Evolutionary conservation across 179 eudicot species (phyloP).

Genomic region (Vitellaria paradoxa): DNA sequence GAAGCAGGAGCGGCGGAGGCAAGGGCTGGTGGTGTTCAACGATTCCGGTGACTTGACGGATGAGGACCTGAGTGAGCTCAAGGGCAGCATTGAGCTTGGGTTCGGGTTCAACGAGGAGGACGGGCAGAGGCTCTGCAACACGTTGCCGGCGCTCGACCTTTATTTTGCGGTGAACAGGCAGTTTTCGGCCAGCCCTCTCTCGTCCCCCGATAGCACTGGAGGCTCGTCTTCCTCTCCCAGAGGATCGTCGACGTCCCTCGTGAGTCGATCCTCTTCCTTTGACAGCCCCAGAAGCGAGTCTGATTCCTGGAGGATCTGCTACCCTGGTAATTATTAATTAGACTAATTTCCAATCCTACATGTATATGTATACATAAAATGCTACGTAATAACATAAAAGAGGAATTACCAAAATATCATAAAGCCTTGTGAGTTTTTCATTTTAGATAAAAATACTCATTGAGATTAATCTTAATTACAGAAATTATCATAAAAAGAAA

Average conservation of each 20-base stretch:
- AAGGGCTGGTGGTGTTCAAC: constrained; percentile 1
- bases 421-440: too few relatives aligned
- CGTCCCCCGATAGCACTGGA: constrained; percentile 41
- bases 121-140: constrained; percentile 57
- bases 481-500: too few relatives aligned
- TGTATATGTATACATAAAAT: neutral
- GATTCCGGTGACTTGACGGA: constrained; percentile 50
- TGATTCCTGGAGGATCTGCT: constrained; percentile 76
- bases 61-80: constrained; percentile 71
- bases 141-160: constrained; percentile 75
- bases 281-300: constrained; percentile 51
- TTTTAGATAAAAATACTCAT: too few relatives aligned
- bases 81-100: constrained; percentile 76
- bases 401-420: too few relatives aligned
- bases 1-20: constrained; percentile 45
- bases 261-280: constrained; percentile 34
- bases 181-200: constrained; percentile 46
- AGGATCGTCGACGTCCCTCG: neutral
- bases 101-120: constrained; percentile 81
- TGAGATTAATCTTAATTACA: too few relatives aligned
- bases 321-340: constrained; percentile 47
- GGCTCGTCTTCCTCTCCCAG: constrained; percentile 17
- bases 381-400: too few relatives aligned
- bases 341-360: neutral
- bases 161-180: constrained; percentile 79